phyloP scores from a whole-genome alignment of 495 filamentous ascomycete species.

The Penicillium lagena region DNA sequence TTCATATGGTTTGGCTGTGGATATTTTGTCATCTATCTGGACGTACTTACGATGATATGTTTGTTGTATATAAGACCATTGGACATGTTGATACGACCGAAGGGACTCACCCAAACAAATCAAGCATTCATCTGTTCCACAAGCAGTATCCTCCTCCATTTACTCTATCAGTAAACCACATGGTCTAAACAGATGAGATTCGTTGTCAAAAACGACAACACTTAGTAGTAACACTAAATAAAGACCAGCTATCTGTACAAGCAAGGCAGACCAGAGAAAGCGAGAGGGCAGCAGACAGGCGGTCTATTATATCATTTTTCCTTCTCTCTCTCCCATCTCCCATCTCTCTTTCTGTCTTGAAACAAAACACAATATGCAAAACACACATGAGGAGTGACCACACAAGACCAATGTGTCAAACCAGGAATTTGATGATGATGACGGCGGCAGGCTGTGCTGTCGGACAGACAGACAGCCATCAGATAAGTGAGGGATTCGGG shows the following conservation, averaged over 20 bases:
- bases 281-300: background rate
- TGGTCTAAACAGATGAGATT: slow-evolving; percentile 32
- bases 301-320: slow-evolving; percentile 22
- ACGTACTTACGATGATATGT: no score
- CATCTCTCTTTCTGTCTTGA: slow-evolving; percentile 13
- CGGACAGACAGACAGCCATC: slow-evolving; percentile 13
- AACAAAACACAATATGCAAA: slow-evolving; percentile 24
- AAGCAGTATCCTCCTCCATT: background rate
- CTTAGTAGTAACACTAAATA: slow-evolving; percentile 32
- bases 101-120: no score
- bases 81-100: no score
- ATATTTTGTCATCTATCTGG: no score
- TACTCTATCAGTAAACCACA: slow-evolving; percentile 3
- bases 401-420: background rate
- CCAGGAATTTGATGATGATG: no score
- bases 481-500: background rate
- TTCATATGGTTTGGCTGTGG: no score
- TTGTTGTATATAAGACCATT: no score
- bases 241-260: slow-evolving; percentile 49
- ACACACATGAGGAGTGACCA: slow-evolving; percentile 6
- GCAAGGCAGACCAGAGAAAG: slow-evolving; percentile 25
- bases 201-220: slow-evolving; percentile 23
- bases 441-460: slow-evolving; percentile 20
- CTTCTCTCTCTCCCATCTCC: slow-evolving; percentile 13
- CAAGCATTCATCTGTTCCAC: no score